Percentiles rank a stretch among this genome's conserved stretches.
Evolutionary conservation across 108 stramenopile genomes (phyloP).

Genomic region (Skeletonema potamos): DNA sequence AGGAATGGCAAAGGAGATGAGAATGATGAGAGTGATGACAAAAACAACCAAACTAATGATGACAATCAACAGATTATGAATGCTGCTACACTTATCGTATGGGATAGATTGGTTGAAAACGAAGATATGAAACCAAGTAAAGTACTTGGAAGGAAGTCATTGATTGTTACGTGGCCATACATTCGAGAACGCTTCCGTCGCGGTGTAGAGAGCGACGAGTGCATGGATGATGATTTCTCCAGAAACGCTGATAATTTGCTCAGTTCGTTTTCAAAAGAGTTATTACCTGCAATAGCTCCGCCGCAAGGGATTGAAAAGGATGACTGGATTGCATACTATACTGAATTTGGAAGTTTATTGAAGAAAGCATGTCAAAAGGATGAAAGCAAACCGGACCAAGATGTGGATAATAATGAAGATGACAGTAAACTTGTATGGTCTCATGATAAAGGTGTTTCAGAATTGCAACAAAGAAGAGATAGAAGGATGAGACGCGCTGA

Average conservation of each 20-base stretch:
- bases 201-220: not conserved
- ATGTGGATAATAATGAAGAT: constrained; percentile 9
- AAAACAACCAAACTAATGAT: not conserved
- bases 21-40: not conserved
- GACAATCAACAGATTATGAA: not conserved
- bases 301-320: constrained; percentile 21
- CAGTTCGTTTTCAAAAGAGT: not conserved
- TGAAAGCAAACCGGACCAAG: not conserved
- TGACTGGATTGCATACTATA: constrained; percentile 33
- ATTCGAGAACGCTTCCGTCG: constrained; percentile 33
- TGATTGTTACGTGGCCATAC: constrained; percentile 31
- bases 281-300: constrained; percentile 18
- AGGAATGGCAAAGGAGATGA: not conserved
- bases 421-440: constrained; percentile 38
- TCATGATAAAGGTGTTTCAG: constrained; percentile 23
- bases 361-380: constrained; percentile 3
- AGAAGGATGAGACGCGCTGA: constrained; percentile 21
- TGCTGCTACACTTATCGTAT: constrained; percentile 25
- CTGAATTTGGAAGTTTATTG: constrained; percentile 34
- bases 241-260: not conserved
- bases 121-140: constrained; percentile 30
- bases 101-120: constrained; percentile 23
- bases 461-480: constrained; percentile 29
- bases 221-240: not conserved
- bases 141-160: constrained; percentile 24